Conservation (phyloP, 257 asterid species). For the Fraxinus excelsior region DNA sequence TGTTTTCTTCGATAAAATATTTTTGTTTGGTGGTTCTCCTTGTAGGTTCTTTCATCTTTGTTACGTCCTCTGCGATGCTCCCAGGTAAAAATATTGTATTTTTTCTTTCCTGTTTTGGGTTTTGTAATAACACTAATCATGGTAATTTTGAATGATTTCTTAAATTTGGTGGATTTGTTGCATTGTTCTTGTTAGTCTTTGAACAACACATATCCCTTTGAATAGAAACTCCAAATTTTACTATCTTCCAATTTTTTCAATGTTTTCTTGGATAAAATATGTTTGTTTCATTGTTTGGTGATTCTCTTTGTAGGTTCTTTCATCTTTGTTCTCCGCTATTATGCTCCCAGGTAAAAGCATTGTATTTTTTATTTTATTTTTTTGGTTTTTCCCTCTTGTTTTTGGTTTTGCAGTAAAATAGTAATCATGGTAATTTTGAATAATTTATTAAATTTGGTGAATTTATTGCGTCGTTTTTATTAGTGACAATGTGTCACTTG, state of each 20-base stretch:
- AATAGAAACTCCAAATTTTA: too few species aligned
- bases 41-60: too few species aligned
- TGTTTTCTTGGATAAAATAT: too few species aligned
- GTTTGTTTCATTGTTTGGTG: too few species aligned
- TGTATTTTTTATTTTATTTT: background rate
- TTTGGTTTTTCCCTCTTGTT: too few species aligned
- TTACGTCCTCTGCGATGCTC: conserved; percentile 36
- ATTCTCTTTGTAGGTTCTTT: too few species aligned
- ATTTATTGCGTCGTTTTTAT: conserved; percentile 5
- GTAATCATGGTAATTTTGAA: background rate
- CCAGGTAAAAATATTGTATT: conserved; percentile 46
- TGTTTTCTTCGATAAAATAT: too few species aligned
- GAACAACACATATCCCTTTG: too few species aligned
- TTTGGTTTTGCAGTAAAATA: conserved; percentile 7
- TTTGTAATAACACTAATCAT: background rate
- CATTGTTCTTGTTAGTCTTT: conserved; percentile 38
- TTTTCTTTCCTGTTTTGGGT: conserved; percentile 3
- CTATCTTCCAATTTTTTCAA: too few species aligned
- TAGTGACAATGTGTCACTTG: conserved; percentile 86
- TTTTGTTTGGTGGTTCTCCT: too few species aligned
- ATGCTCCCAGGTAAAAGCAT: conserved; percentile 53
- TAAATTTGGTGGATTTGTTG: background rate
- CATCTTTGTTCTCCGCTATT: conserved; percentile 30
- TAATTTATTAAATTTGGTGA: background rate
- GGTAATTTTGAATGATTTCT: background rate